Conservation (phyloP, 495 filamentous ascomycete species). For the Penicillium bovifimosum region DNA sequence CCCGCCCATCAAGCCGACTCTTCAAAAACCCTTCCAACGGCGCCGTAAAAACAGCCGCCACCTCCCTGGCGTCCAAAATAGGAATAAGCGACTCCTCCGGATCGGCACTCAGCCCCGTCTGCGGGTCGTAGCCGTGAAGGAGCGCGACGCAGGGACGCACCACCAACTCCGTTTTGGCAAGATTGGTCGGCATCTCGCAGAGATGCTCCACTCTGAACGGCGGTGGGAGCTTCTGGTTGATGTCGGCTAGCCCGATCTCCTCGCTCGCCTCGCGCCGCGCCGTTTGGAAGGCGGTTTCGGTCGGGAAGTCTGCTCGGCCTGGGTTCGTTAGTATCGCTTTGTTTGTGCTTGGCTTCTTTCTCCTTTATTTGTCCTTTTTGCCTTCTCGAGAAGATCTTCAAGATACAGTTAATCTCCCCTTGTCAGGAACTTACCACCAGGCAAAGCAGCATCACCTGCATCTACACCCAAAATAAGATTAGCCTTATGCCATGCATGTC, state of each 20-base stretch:
- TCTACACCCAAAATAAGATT: slow-evolving; percentile 22
- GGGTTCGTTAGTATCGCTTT: neutral
- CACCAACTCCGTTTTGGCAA: slow-evolving; percentile 74
- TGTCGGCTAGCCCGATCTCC: slow-evolving; percentile 79
- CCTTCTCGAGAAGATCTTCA: neutral
- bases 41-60: slow-evolving; percentile 85
- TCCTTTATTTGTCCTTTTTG: slow-evolving; percentile 1
- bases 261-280: slow-evolving; percentile 84
- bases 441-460: slow-evolving; percentile 80
- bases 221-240: slow-evolving; percentile 53
- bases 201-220: slow-evolving; percentile 80
- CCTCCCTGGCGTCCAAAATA: slow-evolving; percentile 74
- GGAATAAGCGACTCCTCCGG: slow-evolving; percentile 72
- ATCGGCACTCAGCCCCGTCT: slow-evolving; percentile 33
- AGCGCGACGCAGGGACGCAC: slow-evolving; percentile 85
- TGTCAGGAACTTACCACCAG: slow-evolving; percentile 58
- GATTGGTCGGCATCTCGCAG: slow-evolving; percentile 71
- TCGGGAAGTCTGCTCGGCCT: slow-evolving; percentile 46
- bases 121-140: slow-evolving; percentile 54
- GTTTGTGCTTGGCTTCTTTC: neutral
- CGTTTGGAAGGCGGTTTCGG: slow-evolving; percentile 60
- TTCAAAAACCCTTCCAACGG: slow-evolving; percentile 69
- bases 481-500: slow-evolving; percentile 12
- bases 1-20: slow-evolving; percentile 31
- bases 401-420: too few relatives aligned